Percentiles rank a stretch among this genome's conserved stretches.
phyloP scores from a whole-genome alignment of 2,329 filamentous ascomycete genomes.

The Tolypocladium capitatum region DNA sequence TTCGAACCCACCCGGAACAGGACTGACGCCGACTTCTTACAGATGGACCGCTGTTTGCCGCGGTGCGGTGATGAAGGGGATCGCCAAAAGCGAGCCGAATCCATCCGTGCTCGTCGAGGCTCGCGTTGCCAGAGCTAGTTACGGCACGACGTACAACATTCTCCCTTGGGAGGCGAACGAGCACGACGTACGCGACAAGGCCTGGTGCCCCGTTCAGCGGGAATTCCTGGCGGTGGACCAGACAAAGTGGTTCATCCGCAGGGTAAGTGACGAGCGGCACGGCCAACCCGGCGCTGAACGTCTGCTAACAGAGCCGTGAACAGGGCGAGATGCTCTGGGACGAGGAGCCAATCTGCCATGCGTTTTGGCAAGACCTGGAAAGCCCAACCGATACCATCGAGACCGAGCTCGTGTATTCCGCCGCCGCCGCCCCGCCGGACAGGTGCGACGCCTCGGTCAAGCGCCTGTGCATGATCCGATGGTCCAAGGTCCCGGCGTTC shows the following conservation, averaged over 20 bases:
- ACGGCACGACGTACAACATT: constrained; percentile 2
- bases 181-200: constrained; percentile 5
- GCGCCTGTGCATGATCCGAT: constrained; percentile 4
- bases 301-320: not conserved
- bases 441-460: constrained; percentile 5
- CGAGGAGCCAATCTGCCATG: not conserved
- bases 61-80: constrained; percentile 16
- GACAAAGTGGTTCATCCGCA: constrained; percentile 16
- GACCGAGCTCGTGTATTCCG: constrained; percentile 4
- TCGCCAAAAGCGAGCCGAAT: constrained; percentile 1
- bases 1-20: not conserved
- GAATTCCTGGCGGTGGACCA: constrained; percentile 7
- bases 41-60: constrained; percentile 23
- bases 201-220: not conserved
- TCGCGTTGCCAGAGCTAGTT: constrained; percentile 16
- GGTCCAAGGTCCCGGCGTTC: constrained; percentile 5
- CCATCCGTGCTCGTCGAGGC: constrained; percentile 3
- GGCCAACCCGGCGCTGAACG: too few relatives aligned
- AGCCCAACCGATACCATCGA: constrained; percentile 1
- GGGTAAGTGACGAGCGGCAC: not conserved
- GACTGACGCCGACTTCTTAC: not conserved
- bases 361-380: constrained; percentile 5
- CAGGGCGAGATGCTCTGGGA: constrained; percentile 2
- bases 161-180: not conserved
- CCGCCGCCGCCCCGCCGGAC: not conserved